Conservation (phyloP, 805 yeast genomes). For the Candida chilensis region DNA sequence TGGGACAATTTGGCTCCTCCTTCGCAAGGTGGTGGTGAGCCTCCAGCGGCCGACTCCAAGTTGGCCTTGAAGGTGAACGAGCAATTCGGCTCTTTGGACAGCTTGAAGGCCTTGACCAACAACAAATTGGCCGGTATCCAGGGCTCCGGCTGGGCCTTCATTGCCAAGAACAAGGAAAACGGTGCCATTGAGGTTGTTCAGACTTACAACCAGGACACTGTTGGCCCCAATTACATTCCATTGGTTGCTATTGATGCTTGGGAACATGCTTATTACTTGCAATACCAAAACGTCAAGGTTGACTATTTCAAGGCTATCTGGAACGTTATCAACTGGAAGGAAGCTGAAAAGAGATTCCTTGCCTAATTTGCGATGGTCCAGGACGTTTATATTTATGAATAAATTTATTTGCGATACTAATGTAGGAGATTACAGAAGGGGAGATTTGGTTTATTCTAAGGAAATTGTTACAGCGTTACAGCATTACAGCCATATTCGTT, state of each 20-base stretch:
- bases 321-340: conserved; percentile 92
- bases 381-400: too few species aligned
- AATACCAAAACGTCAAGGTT: conserved; percentile 83
- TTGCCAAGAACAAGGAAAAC: conserved; percentile 70
- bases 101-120: conserved; percentile 55
- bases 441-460: too few species aligned
- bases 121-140: conserved; percentile 67
- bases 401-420: too few species aligned
- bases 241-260: conserved; percentile 89
- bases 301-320: conserved; percentile 92
- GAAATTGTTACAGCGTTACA: too few species aligned
- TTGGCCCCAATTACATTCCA: conserved; percentile 60
- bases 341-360: conserved; percentile 68
- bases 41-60: conserved; percentile 41
- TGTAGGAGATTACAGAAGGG: too few species aligned
- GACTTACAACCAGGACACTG: conserved; percentile 83
- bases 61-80: conserved; percentile 48
- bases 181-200: conserved; percentile 74
- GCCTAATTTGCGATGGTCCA: conserved; percentile 13
- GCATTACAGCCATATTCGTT: too few species aligned
- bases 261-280: conserved; percentile 95
- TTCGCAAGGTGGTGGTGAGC: conserved; percentile 68
- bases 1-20: conserved; percentile 84
- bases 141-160: conserved; percentile 95
- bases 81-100: conserved; percentile 69